Evolutionary conservation across 2,329 filamentous ascomycete genomes (phyloP).

Genomic region (Uncinocarpus reesii): DNA sequence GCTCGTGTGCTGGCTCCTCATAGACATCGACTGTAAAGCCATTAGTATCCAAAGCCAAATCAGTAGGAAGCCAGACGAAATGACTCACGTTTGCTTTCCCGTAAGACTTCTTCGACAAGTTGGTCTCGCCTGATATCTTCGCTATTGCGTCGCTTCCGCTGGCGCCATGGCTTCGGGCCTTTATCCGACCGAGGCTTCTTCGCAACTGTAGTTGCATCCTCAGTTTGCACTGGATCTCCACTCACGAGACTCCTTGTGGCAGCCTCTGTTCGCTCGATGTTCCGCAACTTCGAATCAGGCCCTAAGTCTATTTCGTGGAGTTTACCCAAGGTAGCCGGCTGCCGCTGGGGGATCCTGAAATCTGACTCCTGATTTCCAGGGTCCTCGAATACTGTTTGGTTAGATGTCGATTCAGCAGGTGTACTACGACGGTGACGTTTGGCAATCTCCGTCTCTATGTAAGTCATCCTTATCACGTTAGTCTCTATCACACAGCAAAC

Average conservation of each 20-base stretch:
- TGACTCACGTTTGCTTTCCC: conserved; percentile 44
- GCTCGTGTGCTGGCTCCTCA: conserved; percentile 33
- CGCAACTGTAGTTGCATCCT: conserved; percentile 21
- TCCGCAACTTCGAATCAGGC: conserved; percentile 35
- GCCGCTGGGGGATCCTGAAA: conserved; percentile 28
- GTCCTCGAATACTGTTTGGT: neutral
- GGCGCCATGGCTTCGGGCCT: conserved; percentile 37
- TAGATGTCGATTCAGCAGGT: conserved; percentile 1
- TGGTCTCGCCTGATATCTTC: conserved; percentile 45
- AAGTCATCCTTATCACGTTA: conserved; percentile 57
- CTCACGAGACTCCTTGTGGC: conserved; percentile 36
- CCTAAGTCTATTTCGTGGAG: conserved; percentile 49
- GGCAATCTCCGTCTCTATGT: conserved; percentile 57
- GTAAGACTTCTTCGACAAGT: conserved; percentile 46
- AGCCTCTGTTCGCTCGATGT: conserved; percentile 37
- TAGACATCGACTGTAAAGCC: conserved; percentile 41
- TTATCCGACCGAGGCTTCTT: conserved; percentile 30
- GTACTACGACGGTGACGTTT: conserved; percentile 29
- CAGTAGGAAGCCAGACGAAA: conserved; percentile 1
- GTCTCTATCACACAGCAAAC: conserved; percentile 22
- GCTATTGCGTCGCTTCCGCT: conserved; percentile 41
- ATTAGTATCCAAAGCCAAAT: conserved; percentile 8
- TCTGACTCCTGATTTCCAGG: conserved; percentile 12
- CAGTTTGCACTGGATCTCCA: conserved; percentile 21
- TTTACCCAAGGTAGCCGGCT: conserved; percentile 46